Conservation (phyloP, 768 basidiomycete genomes). For the Boletus insuetus region DNA sequence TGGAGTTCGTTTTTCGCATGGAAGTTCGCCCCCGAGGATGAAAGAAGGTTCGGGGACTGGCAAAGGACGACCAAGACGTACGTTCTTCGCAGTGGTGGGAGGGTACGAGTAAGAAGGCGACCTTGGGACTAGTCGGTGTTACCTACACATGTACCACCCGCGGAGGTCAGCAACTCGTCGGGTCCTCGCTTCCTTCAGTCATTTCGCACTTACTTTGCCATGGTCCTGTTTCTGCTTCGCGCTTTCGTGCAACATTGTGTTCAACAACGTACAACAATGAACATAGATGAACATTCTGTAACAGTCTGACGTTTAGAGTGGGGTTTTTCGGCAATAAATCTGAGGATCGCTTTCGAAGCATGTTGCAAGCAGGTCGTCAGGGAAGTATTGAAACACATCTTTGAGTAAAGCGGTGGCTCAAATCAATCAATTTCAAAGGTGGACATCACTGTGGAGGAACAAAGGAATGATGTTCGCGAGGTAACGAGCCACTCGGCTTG, state of each 20-base stretch:
- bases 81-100: conserved; percentile 39
- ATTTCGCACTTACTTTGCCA: not conserved
- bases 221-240: not conserved
- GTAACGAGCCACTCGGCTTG: conserved; percentile 25
- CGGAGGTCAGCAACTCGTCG: not conserved
- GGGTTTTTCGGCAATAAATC: not conserved
- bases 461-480: conserved; percentile 4
- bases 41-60: conserved; percentile 20
- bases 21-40: conserved; percentile 13
- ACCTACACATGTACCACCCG: not conserved
- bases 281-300: not conserved
- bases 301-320: not conserved
- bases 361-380: not conserved
- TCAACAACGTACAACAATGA: not conserved
- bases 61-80: conserved; percentile 38
- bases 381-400: not conserved
- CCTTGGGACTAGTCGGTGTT: conserved; percentile 33
- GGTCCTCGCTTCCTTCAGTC: not conserved
- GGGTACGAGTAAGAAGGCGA: conserved; percentile 41
- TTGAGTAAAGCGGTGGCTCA: not conserved
- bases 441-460: conserved; percentile 10
- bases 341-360: not conserved
- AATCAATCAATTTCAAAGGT: not conserved
- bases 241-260: not conserved
- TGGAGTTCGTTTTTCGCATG: conserved; percentile 52